Evolutionary conservation across 176 grass and related monocot genomes (phyloP).

Genomic region (Guadua angustifolia): DNA sequence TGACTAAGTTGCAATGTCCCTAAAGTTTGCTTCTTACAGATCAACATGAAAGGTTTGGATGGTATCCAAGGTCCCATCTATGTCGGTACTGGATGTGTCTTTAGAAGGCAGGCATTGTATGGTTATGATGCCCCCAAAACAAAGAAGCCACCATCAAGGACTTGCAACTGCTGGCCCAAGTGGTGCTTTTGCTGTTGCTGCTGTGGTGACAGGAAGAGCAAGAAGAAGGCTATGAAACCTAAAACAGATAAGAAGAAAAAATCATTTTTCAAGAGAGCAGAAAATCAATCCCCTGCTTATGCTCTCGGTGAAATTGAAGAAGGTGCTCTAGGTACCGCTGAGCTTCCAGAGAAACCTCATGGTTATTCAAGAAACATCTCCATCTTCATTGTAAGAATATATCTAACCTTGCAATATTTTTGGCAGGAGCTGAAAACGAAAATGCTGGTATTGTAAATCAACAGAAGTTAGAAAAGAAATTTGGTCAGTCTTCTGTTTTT

Average conservation of each 20-base stretch:
- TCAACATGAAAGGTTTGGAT: slow-evolving; percentile 98
- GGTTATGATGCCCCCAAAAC: slow-evolving; percentile 87
- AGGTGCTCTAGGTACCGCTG: slow-evolving; percentile 55
- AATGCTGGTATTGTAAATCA: slow-evolving; percentile 54
- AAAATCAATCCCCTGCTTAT: slow-evolving; percentile 67
- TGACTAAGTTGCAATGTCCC: background rate
- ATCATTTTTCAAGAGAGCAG: slow-evolving; percentile 56
- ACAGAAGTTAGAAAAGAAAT: slow-evolving; percentile 75
- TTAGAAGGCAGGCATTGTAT: slow-evolving; percentile 79
- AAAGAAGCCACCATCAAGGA: slow-evolving; percentile 82
- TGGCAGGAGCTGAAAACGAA: slow-evolving; percentile 57
- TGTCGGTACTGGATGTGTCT: slow-evolving; percentile 90
- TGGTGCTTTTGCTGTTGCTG: slow-evolving; percentile 75
- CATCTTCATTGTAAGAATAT: background rate
- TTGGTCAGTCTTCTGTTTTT: slow-evolving; percentile 80
- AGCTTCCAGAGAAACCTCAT: background rate
- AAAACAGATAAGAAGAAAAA: slow-evolving; percentile 73
- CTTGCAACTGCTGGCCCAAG: slow-evolving; percentile 89
- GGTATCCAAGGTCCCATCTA: slow-evolving; percentile 97
- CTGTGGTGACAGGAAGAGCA: slow-evolving; percentile 54
- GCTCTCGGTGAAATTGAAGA: slow-evolving; percentile 69
- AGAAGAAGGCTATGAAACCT: slow-evolving; percentile 70
- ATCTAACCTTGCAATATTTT: slow-evolving; percentile 18
- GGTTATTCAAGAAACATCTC: background rate
- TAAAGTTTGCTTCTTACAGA: slow-evolving; percentile 53